A percentile compares a stretch with the other conserved stretches of the same genome.
Conservation (phyloP, 768 basidiomycete species). For the Leccinum boreale region DNA sequence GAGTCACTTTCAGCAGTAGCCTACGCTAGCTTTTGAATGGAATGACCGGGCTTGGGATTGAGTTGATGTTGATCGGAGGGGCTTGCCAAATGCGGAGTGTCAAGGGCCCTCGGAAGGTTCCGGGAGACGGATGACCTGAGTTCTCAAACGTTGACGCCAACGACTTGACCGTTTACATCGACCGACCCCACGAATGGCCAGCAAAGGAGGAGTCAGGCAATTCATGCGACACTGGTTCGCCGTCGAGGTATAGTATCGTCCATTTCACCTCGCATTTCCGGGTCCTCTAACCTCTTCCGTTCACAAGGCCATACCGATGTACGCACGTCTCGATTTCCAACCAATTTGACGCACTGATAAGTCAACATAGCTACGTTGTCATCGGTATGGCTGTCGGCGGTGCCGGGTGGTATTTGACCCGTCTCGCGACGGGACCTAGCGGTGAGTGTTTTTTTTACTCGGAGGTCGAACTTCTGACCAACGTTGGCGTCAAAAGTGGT, state of each 20-base stretch:
- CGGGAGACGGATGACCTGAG: not conserved
- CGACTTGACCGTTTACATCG: not conserved
- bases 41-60: too few species aligned
- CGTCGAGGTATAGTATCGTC: conserved; percentile 35
- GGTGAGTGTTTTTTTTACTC: conserved; percentile 34
- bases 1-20: too few species aligned
- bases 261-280: not conserved
- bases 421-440: conserved; percentile 55
- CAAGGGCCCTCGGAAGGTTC: not conserved
- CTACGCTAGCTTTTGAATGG: too few species aligned
- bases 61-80: too few species aligned
- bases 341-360: conserved; percentile 10
- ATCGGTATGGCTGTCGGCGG: conserved; percentile 51
- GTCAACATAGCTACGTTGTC: conserved; percentile 40
- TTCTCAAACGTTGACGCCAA: not conserved
- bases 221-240: conserved; percentile 44
- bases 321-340: conserved; percentile 19
- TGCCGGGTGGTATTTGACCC: conserved; percentile 64
- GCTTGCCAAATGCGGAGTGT: not conserved
- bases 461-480: not conserved
- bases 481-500: conserved; percentile 37
- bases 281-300: not conserved
- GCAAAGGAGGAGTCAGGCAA: conserved; percentile 16
- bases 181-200: conserved; percentile 22
- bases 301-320: conserved; percentile 50